A percentile compares a stretch with the other conserved stretches of the same genome.
These are phyloP conservation scores for Lentinula boryana DNA, from an alignment of 768 basidiomycete genomes.

Conservation along the genomic window DNA sequence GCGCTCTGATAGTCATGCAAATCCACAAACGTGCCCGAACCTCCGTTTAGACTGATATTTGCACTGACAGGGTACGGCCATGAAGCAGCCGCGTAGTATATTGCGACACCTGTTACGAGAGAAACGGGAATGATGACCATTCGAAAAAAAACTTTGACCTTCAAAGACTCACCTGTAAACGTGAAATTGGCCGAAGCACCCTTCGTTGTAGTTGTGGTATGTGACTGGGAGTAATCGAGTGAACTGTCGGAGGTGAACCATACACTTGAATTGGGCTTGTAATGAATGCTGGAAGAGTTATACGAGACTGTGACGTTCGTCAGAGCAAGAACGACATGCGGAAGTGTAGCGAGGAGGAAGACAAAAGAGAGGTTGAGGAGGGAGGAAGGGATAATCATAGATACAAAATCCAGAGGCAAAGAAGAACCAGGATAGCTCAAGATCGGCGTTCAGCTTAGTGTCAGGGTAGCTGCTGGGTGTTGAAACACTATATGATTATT, in stretches of 20 bases:
- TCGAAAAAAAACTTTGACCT: not conserved
- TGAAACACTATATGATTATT: not conserved
- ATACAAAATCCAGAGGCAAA: too few relatives aligned
- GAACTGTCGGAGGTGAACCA: not conserved
- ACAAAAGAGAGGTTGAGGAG: not conserved
- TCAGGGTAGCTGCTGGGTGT: not conserved
- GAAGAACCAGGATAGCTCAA: too few relatives aligned
- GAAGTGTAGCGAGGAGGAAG: not conserved
- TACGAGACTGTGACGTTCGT: not conserved
- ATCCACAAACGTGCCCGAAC: not conserved
- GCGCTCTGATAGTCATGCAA: not conserved
- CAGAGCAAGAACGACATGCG: not conserved
- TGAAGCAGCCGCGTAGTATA: not conserved
- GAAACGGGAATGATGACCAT: too few relatives aligned
- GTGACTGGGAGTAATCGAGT: constrained; percentile 2
- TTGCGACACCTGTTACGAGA: not conserved
- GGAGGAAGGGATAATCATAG: not conserved
- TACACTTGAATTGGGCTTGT: not conserved
- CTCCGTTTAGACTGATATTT: not conserved
- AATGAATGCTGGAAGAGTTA: not conserved
- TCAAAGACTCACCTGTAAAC: not conserved
- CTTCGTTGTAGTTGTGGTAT: not conserved
- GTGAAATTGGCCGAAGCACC: constrained; percentile 1
- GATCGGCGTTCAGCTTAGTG: too few relatives aligned
- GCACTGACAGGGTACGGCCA: constrained; percentile 2